A percentile compares a stretch with the other conserved stretches of the same genome.
These are phyloP conservation scores for Penicillium sp. DNA, from an alignment of 2,329 filamentous ascomycete species.

Conservation along the genomic window DNA sequence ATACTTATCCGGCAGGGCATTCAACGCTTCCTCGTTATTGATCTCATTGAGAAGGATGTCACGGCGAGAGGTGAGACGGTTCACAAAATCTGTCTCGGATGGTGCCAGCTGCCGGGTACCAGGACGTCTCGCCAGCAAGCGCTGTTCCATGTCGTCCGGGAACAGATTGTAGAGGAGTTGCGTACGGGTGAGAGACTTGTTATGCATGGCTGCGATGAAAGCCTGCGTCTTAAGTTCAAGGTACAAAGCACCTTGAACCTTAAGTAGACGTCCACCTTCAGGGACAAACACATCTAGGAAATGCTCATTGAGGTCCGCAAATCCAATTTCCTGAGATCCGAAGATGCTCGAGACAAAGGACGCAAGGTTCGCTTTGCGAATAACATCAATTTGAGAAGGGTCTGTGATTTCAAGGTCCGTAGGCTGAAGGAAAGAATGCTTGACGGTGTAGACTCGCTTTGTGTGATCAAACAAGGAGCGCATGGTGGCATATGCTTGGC, in stretches of 20 bases:
- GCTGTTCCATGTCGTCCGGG: constrained; percentile 56
- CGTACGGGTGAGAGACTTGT: constrained; percentile 55
- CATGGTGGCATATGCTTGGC: constrained; percentile 62
- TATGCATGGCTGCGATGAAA: constrained; percentile 62
- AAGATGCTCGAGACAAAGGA: constrained; percentile 65
- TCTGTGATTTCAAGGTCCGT: constrained; percentile 55
- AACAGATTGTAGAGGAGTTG: constrained; percentile 62
- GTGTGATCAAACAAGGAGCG: constrained; percentile 64
- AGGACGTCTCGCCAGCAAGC: constrained; percentile 55
- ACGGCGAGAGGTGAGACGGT: constrained; percentile 54
- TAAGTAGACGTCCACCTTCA: constrained; percentile 57
- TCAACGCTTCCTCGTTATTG: constrained; percentile 51
- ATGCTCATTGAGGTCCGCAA: constrained; percentile 62
- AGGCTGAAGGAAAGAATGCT: constrained; percentile 57
- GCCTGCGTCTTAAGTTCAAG: constrained; percentile 67
- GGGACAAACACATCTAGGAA: constrained; percentile 66
- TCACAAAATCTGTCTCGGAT: constrained; percentile 61
- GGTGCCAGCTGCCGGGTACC: constrained; percentile 56
- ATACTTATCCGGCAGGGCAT: constrained; percentile 58
- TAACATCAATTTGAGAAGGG: constrained; percentile 56
- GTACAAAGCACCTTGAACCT: constrained; percentile 61
- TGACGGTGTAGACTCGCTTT: constrained; percentile 60
- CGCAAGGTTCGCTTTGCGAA: constrained; percentile 64
- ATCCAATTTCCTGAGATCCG: constrained; percentile 63
- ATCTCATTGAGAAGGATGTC: constrained; percentile 58